Base-by-base conservation (phyloP, 495 filamentous ascomycete genomes). In the Venustampulla echinocandica region DNA sequence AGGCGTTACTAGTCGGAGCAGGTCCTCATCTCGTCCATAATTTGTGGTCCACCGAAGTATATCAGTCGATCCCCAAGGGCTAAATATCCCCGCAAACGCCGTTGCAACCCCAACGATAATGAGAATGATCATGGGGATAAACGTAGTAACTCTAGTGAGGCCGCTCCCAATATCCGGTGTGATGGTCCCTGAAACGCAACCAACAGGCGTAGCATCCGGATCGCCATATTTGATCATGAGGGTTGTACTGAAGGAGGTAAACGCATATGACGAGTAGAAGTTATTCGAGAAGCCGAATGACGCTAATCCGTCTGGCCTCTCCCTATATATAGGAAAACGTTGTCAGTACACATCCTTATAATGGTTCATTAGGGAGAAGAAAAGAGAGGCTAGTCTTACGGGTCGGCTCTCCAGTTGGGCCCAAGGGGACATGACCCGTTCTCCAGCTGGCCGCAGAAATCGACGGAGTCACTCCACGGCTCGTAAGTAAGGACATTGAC, bases 1-100 rank as follows among this genome's bases (percentile, higher is more conserved):
- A 11, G 92, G 92, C 6, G 92, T 98, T 17, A 98, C 88, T 25
- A 97, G 69, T 23, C 92, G 83, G 32, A 98, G 70, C 46, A 96
- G 71, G 62, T 98, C 92, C 35, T 86, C 83, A 53, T 98, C 93
- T 54, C 90, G 80, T 22, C 92, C 93, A 61, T 90, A 96, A 58
- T 97, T 97, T 60, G 86, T 94, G 17, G 86, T 89, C 86, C 90
- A 98, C 44, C 82, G 78, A 61, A 97, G 96, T 9, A 84, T 70
- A 62, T 97, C 85, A 3, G 77, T 78, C 9, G 88, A 85, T 25
- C 92, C 90, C 88, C 90, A 98, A 0, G 93, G 92, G 59, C 89
- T 95, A 61, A 77, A 89, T 17, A 92, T 85, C 32, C 79, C 87
- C 3, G 92, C 90, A 48, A 83, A 75, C 13, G 87, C 68, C 1